These are phyloP conservation scores for Leccinum barrowsii DNA, from an alignment of 768 basidiomycete species.

Conservation along the genomic window DNA sequence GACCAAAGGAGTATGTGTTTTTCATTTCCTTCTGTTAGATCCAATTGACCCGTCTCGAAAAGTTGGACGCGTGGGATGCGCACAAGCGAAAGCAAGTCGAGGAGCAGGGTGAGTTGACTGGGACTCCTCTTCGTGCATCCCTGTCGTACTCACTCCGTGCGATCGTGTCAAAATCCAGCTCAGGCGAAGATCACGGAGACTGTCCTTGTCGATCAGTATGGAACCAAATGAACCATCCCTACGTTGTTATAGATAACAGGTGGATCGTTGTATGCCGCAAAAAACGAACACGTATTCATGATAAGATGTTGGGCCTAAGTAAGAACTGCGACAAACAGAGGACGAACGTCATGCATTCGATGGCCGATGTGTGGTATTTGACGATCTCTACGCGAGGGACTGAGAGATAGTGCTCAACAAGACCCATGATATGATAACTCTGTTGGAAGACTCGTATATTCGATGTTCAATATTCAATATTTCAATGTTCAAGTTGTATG, in stretches of 20 bases:
- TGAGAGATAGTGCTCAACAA: neutral
- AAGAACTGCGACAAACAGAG: neutral
- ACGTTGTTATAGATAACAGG: neutral
- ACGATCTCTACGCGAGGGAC: neutral
- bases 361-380: neutral
- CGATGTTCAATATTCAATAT: neutral
- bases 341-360: neutral
- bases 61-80: slow-evolving; percentile 4
- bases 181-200: neutral
- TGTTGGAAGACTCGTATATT: neutral
- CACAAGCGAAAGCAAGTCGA: neutral
- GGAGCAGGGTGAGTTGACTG: slow-evolving; percentile 1
- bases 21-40: neutral
- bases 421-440: neutral
- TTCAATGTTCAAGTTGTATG: neutral
- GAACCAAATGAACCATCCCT: neutral
- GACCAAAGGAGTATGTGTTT: slow-evolving; percentile 19
- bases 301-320: neutral
- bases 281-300: neutral
- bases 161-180: neutral
- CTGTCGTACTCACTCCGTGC: neutral
- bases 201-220: neutral
- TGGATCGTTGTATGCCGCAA: neutral
- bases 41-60: neutral
- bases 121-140: neutral